These are phyloP conservation scores for Fusarium decemcellulare DNA, from an alignment of 2,329 filamentous ascomycete species.

Conservation along the genomic window DNA sequence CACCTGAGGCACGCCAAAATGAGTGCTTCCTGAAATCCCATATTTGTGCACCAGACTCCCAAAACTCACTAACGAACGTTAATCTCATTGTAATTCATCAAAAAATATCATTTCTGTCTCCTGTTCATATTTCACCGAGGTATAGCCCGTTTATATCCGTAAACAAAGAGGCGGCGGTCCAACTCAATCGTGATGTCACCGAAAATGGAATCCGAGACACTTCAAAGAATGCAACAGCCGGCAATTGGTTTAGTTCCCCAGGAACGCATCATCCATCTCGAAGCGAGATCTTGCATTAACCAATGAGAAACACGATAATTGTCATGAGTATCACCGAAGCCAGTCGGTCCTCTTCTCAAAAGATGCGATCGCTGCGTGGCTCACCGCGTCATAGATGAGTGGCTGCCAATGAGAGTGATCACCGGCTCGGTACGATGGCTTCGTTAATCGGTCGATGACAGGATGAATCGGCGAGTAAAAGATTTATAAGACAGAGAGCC, in stretches of 20 bases:
- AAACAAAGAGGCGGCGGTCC: background rate
- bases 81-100: too few relatives aligned
- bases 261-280: slow-evolving; percentile 29
- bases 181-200: slow-evolving; percentile 2
- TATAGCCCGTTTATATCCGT: background rate
- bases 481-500: background rate
- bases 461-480: background rate
- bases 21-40: too few relatives aligned
- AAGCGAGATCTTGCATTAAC: background rate
- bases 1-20: too few relatives aligned
- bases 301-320: slow-evolving; percentile 28
- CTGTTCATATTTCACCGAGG: too few relatives aligned
- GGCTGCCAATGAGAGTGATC: background rate
- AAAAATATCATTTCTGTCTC: too few relatives aligned
- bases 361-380: background rate
- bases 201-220: background rate
- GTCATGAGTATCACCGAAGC: slow-evolving; percentile 12
- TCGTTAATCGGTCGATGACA: slow-evolving; percentile 2
- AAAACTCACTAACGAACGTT: too few relatives aligned
- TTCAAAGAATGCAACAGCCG: background rate
- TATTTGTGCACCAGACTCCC: too few relatives aligned
- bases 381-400: slow-evolving; percentile 36
- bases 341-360: slow-evolving; percentile 4
- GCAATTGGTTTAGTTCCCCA: background rate
- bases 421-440: background rate